Conservation (phyloP, 1,139 yeast species). For the Scheffersomyces insectosa region DNA sequence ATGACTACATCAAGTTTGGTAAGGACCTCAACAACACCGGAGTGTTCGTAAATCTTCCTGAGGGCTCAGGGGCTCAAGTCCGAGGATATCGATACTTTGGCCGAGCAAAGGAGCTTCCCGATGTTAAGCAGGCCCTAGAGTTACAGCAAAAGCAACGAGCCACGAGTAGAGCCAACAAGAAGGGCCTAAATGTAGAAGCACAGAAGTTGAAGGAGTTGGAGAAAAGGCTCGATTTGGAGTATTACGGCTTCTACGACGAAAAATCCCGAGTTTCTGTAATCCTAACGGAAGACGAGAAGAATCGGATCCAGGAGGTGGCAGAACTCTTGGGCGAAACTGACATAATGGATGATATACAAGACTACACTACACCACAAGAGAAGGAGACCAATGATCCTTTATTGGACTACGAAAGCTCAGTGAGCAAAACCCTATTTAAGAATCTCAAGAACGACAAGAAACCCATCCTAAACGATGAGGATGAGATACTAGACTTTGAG, state of each 20-base stretch:
- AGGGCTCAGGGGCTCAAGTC: conserved; percentile 1
- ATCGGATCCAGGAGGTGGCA: conserved; percentile 6
- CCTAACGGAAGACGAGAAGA: conserved; percentile 7
- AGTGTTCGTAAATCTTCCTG: conserved; percentile 9
- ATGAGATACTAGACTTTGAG: conserved; percentile 19
- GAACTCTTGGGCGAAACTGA: conserved; percentile 3
- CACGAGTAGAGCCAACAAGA: conserved; percentile 15
- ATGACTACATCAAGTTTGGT: conserved; percentile 13
- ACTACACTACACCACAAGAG: background rate
- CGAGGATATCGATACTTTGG: conserved; percentile 76
- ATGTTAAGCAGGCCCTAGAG: conserved; percentile 57
- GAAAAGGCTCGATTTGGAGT: conserved; percentile 20
- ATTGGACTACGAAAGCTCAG: conserved; percentile 22
- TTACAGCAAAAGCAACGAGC: conserved; percentile 24
- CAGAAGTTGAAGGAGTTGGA: conserved; percentile 19
- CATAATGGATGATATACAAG: too few relatives aligned
- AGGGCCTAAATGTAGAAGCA: conserved; percentile 7
- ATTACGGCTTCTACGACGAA: conserved; percentile 52
- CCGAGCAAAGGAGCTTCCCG: conserved; percentile 78
- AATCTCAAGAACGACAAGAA: conserved; percentile 6
- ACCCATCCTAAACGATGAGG: conserved; percentile 3
- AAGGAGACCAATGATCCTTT: conserved; percentile 10
- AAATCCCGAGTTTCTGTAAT: background rate
- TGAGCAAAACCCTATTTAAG: conserved; percentile 17
- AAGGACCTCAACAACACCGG: conserved; percentile 24